A percentile compares a stretch with the other conserved stretches of the same genome.
phyloP scores from a whole-genome alignment of 768 basidiomycete species.

The Macrolepiota albuminosa region DNA sequence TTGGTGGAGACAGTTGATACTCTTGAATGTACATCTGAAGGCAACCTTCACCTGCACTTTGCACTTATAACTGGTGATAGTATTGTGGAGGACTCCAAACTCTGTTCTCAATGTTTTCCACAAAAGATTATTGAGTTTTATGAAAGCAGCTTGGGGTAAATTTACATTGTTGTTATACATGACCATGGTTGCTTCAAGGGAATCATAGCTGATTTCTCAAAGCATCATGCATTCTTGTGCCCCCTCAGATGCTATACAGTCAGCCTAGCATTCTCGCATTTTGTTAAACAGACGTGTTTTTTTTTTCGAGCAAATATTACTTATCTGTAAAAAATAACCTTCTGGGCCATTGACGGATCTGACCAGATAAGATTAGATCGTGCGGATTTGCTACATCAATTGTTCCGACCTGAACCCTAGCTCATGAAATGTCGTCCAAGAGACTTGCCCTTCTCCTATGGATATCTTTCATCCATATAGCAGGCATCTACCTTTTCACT shows the following conservation, averaged over 20 bases:
- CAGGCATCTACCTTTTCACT: constrained; percentile 86
- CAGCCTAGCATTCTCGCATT: too few relatives aligned
- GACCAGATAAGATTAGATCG: background rate
- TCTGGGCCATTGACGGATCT: too few relatives aligned
- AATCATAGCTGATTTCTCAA: too few relatives aligned
- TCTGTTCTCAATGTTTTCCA: constrained; percentile 64
- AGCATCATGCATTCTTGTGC: too few relatives aligned
- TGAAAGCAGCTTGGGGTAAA: constrained; percentile 55
- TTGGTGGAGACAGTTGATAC: constrained; percentile 65
- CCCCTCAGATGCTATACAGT: too few relatives aligned
- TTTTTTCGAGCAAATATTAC: too few relatives aligned
- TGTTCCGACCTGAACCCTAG: background rate
- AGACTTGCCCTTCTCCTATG: constrained; percentile 41
- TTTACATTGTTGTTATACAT: too few relatives aligned
- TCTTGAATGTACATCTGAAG: constrained; percentile 51
- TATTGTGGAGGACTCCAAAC: constrained; percentile 43
- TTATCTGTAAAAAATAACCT: too few relatives aligned
- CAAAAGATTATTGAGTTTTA: constrained; percentile 67
- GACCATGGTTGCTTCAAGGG: too few relatives aligned
- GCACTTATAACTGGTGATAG: constrained; percentile 46
- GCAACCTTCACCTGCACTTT: constrained; percentile 58
- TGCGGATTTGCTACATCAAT: background rate
- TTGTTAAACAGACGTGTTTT: too few relatives aligned
- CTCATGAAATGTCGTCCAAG: constrained; percentile 21
- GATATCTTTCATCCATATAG: constrained; percentile 63